These are phyloP conservation scores for Grosmannia serpens DNA, from an alignment of 2,329 filamentous ascomycete genomes.

Conservation along the genomic window DNA sequence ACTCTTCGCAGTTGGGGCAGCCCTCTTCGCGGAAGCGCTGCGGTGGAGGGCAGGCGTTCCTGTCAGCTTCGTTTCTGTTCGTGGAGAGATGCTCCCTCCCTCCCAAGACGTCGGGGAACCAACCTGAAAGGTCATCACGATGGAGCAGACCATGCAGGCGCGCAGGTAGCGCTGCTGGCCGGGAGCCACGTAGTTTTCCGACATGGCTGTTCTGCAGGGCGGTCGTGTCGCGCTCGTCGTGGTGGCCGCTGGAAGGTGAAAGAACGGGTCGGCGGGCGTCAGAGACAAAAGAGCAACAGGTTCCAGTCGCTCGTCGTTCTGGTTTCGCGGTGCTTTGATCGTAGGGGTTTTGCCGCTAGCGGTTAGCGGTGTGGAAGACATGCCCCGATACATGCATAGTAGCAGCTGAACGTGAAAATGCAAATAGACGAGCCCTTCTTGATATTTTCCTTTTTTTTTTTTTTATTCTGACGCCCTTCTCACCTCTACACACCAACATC, in stretches of 20 bases:
- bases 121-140: slow-evolving; percentile 74
- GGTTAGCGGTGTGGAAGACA: neutral
- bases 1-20: slow-evolving; percentile 93
- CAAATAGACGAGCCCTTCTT: neutral
- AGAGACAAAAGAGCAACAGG: neutral
- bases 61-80: neutral
- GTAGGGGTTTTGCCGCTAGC: neutral
- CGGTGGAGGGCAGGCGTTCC: neutral
- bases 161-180: slow-evolving; percentile 76
- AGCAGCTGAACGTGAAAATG: neutral
- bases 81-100: too few relatives aligned
- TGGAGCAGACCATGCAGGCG: slow-evolving; percentile 97
- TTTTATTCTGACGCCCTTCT: neutral
- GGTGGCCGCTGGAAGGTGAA: neutral
- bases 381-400: neutral
- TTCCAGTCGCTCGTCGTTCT: neutral
- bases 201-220: slow-evolving; percentile 20
- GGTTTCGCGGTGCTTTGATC: neutral
- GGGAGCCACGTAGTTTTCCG: slow-evolving; percentile 56
- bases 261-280: neutral
- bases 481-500: neutral
- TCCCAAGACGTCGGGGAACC: slow-evolving; percentile 14
- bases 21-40: slow-evolving; percentile 78
- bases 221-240: neutral
- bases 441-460: neutral